phyloP scores from a whole-genome alignment of 345 rosid species.

The Eucalyptus pumila region DNA sequence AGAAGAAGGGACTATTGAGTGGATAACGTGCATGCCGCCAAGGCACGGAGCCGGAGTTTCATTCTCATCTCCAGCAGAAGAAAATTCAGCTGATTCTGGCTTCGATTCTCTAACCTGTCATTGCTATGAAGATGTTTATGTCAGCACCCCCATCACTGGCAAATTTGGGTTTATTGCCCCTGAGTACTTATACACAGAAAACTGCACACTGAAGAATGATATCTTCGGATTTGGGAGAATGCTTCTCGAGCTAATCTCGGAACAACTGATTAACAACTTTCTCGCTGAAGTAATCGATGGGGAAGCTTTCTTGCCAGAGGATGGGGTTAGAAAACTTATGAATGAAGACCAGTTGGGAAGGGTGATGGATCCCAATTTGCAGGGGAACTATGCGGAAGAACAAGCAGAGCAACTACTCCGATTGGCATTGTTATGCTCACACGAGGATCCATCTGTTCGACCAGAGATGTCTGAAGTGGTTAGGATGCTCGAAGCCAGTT shows the following conservation, averaged over 20 bases:
- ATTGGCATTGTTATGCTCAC: background rate
- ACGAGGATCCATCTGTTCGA: background rate
- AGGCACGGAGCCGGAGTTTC: background rate
- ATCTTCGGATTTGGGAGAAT: no score
- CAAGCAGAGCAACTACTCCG: background rate
- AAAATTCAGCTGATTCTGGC: background rate
- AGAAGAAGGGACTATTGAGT: background rate
- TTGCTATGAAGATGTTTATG: background rate
- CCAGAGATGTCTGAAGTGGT: background rate
- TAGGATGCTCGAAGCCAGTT: background rate
- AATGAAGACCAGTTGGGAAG: background rate
- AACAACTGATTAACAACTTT: no score
- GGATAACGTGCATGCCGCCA: background rate
- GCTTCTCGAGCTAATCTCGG: no score
- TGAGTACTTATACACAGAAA: no score
- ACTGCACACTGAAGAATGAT: no score
- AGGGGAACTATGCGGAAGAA: background rate
- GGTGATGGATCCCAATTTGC: background rate
- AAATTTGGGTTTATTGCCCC: no score
- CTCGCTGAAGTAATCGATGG: no score
- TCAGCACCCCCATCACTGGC: background rate
- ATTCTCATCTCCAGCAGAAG: background rate
- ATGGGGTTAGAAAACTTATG: background rate
- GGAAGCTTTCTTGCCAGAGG: background rate
- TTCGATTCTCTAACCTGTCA: background rate